phyloP scores from a whole-genome alignment of 805 yeast species.

The Brettanomyces naardenensis region DNA sequence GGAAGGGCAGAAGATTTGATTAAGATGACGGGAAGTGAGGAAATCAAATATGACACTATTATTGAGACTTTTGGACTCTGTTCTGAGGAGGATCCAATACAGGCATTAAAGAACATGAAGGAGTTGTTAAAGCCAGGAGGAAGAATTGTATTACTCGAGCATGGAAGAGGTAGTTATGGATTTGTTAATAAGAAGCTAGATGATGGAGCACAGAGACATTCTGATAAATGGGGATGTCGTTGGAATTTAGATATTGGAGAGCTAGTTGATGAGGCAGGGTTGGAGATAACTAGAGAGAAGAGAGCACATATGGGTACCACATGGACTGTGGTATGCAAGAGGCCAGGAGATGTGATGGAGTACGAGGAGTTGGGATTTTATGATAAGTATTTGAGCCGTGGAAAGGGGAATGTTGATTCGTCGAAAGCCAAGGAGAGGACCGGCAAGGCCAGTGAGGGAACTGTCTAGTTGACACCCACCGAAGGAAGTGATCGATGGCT shows the following conservation, averaged over 20 bases:
- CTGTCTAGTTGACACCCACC: too few species aligned
- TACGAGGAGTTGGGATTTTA: constrained; percentile 39
- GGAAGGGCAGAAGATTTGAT: constrained; percentile 83
- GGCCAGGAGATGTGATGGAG: constrained; percentile 54
- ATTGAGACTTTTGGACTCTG: constrained; percentile 93
- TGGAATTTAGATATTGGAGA: constrained; percentile 96
- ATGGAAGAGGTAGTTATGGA: constrained; percentile 80
- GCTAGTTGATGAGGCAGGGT: constrained; percentile 72
- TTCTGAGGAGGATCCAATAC: constrained; percentile 89
- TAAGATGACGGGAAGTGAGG: constrained; percentile 29
- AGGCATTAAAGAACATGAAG: constrained; percentile 68
- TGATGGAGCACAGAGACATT: constrained; percentile 71
- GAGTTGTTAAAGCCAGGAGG: constrained; percentile 81
- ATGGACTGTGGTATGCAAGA: constrained; percentile 74
- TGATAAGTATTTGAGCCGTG: constrained; percentile 40
- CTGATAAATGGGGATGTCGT: constrained; percentile 92
- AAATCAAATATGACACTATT: constrained; percentile 76
- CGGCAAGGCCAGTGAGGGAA: too few species aligned
- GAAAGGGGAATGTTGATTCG: constrained; percentile 23
- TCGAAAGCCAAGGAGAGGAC: too few species aligned
- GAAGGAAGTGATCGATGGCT: too few species aligned
- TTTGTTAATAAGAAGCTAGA: constrained; percentile 76
- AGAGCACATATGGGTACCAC: constrained; percentile 90
- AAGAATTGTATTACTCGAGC: constrained; percentile 79
- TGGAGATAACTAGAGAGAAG: constrained; percentile 72